Percentiles rank a stretch among this genome's conserved stretches.
Conservation (phyloP, 805 yeast species). For the Starmerella floricola region DNA sequence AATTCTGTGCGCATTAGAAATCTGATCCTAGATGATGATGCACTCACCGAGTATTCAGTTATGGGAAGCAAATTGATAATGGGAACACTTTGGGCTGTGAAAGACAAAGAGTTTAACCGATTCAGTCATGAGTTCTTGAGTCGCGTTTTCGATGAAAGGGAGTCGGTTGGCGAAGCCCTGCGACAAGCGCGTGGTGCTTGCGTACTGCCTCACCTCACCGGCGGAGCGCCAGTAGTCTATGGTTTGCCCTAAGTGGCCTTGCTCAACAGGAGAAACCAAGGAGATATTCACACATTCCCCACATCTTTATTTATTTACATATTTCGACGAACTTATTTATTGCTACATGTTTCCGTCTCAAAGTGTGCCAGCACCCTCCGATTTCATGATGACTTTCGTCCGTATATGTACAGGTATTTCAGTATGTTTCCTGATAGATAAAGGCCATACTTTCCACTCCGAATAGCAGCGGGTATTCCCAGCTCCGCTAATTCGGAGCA, state of each 20-base stretch:
- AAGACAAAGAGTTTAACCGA: conserved; percentile 85
- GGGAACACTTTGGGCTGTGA: conserved; percentile 92
- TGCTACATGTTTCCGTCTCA: too few relatives aligned
- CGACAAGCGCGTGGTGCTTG: conserved; percentile 53
- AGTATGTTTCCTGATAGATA: conserved; percentile 13
- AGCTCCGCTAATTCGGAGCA: conserved; percentile 1
- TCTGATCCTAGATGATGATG: conserved; percentile 59
- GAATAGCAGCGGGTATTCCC: conserved; percentile 8
- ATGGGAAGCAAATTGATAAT: conserved; percentile 77
- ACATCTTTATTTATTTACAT: not conserved
- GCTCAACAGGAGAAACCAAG: too few relatives aligned
- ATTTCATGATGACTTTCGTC: too few relatives aligned
- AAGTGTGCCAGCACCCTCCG: too few relatives aligned
- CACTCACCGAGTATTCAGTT: conserved; percentile 57
- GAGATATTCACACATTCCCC: too few relatives aligned
- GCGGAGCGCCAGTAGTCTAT: conserved; percentile 84
- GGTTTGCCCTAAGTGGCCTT: conserved; percentile 80
- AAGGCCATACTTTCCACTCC: conserved; percentile 6
- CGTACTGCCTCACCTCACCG: conserved; percentile 62
- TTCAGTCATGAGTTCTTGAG: conserved; percentile 53
- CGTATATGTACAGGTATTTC: conserved; percentile 10
- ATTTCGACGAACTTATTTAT: not conserved
- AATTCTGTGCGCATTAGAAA: conserved; percentile 55
- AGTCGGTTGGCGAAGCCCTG: conserved; percentile 39
- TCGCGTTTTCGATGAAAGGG: conserved; percentile 21